A percentile compares a stretch with the other conserved stretches of the same genome.
These are phyloP conservation scores for Bolboschoenoplectus hybrid DNA, from an alignment of 202 grass and related monocot genomes.

Conservation along the genomic window DNA sequence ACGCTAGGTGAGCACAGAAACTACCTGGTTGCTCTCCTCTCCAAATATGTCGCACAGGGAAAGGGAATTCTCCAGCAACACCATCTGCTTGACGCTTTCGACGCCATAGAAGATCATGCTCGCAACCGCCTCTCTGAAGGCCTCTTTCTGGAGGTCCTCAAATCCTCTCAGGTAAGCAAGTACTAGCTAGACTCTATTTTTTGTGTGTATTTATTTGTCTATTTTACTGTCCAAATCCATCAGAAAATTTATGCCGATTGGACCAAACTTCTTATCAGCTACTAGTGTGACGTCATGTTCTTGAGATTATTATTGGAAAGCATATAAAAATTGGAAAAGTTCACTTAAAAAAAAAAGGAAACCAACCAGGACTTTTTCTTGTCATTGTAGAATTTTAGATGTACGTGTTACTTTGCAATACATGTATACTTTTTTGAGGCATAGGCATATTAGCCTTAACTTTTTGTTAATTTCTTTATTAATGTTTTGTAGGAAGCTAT, in stretches of 20 bases:
- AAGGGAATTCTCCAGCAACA: slow-evolving; percentile 95
- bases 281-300: neutral
- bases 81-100: slow-evolving; percentile 84
- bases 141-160: slow-evolving; percentile 83
- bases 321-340: neutral
- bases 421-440: neutral
- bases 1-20: slow-evolving; percentile 85
- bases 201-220: neutral
- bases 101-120: slow-evolving; percentile 61
- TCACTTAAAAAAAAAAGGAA: neutral
- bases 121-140: slow-evolving; percentile 64
- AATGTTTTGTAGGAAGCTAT: slow-evolving; percentile 73
- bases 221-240: neutral
- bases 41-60: slow-evolving; percentile 88
- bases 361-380: neutral
- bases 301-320: neutral
- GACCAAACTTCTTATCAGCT: neutral
- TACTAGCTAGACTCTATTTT: too few species aligned
- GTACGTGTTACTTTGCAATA: neutral
- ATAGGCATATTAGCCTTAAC: neutral
- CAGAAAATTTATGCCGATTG: neutral
- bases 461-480: neutral
- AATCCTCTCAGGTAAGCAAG: slow-evolving; percentile 64
- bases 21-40: slow-evolving; percentile 90
- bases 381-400: neutral